Percentiles rank a stretch among this genome's conserved stretches.
phyloP scores from a whole-genome alignment of 139 green algal genomes.

The Chlorella sp. region DNA sequence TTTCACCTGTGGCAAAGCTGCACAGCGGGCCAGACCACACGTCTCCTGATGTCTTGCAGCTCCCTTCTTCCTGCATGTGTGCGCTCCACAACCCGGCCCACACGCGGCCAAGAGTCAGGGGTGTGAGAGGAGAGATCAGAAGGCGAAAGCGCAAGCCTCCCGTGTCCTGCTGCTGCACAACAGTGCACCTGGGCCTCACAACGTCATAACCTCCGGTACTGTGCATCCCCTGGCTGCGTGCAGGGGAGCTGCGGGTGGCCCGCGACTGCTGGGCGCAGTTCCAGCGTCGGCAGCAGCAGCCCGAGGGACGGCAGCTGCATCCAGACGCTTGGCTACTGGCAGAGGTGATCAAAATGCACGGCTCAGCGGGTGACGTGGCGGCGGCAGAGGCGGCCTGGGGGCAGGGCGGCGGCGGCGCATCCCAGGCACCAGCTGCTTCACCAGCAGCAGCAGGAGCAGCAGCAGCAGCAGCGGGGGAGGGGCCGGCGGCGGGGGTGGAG shows the following conservation, averaged over 20 bases:
- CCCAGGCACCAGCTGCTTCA: too few relatives aligned
- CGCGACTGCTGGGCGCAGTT: slow-evolving; percentile 5
- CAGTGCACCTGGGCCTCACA: too few relatives aligned
- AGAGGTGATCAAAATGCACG: background rate
- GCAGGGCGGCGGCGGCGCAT: background rate
- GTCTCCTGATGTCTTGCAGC: too few relatives aligned
- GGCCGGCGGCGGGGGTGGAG: background rate
- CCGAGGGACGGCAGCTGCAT: background rate
- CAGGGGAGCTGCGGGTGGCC: background rate
- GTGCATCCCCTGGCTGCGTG: background rate
- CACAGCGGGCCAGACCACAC: background rate
- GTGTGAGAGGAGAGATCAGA: too few relatives aligned
- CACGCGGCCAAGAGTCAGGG: too few relatives aligned
- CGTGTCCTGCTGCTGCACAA: too few relatives aligned
- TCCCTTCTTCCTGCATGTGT: too few relatives aligned
- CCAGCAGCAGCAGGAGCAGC: background rate
- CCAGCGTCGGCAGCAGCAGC: background rate
- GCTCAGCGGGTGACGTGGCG: background rate
- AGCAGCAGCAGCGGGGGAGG: background rate
- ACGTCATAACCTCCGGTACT: too few relatives aligned
- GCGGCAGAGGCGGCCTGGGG: background rate
- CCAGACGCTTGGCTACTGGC: background rate
- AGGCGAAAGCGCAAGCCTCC: too few relatives aligned
- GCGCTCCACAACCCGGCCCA: too few relatives aligned
- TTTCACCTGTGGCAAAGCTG: background rate